Evolutionary conservation across 768 basidiomycete species (phyloP).

Genomic region (Hirschioporus abietinus): DNA sequence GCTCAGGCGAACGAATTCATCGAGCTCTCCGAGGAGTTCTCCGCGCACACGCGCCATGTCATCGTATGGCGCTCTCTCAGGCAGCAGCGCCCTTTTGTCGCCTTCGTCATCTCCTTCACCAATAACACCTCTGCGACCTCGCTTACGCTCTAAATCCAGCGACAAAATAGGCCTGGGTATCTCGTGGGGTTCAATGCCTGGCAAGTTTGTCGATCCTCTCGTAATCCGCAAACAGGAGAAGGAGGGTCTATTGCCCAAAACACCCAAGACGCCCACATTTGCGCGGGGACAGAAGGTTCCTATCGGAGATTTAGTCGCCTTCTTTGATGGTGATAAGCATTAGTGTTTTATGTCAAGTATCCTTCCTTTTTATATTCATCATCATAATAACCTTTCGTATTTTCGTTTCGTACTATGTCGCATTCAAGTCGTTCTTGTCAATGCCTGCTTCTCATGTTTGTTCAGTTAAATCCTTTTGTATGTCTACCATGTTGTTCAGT

Average conservation of each 20-base stretch:
- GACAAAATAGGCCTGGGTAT: constrained; percentile 23
- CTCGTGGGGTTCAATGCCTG: constrained; percentile 23
- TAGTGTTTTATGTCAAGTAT: not conserved
- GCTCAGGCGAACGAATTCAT: constrained; percentile 23
- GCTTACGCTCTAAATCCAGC: constrained; percentile 35
- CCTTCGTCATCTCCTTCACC: constrained; percentile 10
- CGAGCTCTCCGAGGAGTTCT: constrained; percentile 6
- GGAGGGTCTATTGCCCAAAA: constrained; percentile 38
- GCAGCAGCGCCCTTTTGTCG: not conserved
- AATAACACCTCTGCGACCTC: constrained; percentile 16
- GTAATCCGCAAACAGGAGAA: constrained; percentile 60
- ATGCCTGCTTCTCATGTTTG: not conserved
- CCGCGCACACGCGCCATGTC: constrained; percentile 6
- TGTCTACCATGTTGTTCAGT: not conserved
- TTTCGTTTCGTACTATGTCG: not conserved
- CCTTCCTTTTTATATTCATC: not conserved
- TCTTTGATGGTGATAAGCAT: constrained; percentile 49
- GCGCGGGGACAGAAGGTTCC: constrained; percentile 55
- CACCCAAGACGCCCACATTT: constrained; percentile 32
- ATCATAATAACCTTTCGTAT: not conserved
- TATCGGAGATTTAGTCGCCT: constrained; percentile 76
- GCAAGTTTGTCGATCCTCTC: constrained; percentile 75
- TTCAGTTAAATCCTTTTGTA: not conserved
- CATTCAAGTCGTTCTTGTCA: not conserved
- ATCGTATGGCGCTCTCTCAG: not conserved